A percentile compares a stretch with the other conserved stretches of the same genome.
phyloP scores from a whole-genome alignment of 2,329 filamentous ascomycete species.

The Pseudogymnoascus sp. region DNA sequence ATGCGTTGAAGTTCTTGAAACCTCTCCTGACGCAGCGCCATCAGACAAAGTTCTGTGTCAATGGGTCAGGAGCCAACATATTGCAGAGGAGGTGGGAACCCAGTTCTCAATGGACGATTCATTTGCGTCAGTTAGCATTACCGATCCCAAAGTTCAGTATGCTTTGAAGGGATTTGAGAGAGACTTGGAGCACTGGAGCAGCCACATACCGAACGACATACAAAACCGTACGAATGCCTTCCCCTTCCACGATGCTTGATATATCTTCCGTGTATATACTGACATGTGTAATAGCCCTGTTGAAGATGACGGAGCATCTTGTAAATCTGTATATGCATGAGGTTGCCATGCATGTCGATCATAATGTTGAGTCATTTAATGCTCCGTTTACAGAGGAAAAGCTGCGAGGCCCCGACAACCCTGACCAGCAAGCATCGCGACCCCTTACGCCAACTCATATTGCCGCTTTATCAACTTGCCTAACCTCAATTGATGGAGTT shows the following conservation, averaged over 20 bases:
- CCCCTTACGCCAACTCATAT: slow-evolving; percentile 36
- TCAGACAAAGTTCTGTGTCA: slow-evolving; percentile 37
- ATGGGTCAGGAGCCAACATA: slow-evolving; percentile 38
- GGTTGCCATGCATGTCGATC: slow-evolving; percentile 50
- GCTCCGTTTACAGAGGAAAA: slow-evolving; percentile 29
- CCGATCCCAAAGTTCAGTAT: slow-evolving; percentile 49
- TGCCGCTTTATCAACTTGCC: slow-evolving; percentile 44
- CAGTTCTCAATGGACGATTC: slow-evolving; percentile 47
- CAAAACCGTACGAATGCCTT: slow-evolving; percentile 25
- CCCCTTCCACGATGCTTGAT: not conserved
- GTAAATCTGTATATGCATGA: slow-evolving; percentile 54
- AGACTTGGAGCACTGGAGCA: slow-evolving; percentile 43
- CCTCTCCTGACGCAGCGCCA: slow-evolving; percentile 33
- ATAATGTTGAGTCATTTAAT: slow-evolving; percentile 46
- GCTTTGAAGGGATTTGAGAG: slow-evolving; percentile 48
- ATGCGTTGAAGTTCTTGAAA: slow-evolving; percentile 38
- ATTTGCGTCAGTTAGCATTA: slow-evolving; percentile 40
- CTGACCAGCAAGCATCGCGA: slow-evolving; percentile 18
- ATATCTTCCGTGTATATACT: slow-evolving; percentile 7
- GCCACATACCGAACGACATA: slow-evolving; percentile 34
- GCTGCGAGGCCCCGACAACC: slow-evolving; percentile 16
- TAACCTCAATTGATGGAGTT: slow-evolving; percentile 46
- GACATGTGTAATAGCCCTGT: slow-evolving; percentile 30
- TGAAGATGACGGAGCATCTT: slow-evolving; percentile 46
- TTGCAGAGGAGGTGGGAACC: slow-evolving; percentile 50